Conservation (phyloP, 2,329 filamentous ascomycete genomes). For the Claviceps africana region DNA sequence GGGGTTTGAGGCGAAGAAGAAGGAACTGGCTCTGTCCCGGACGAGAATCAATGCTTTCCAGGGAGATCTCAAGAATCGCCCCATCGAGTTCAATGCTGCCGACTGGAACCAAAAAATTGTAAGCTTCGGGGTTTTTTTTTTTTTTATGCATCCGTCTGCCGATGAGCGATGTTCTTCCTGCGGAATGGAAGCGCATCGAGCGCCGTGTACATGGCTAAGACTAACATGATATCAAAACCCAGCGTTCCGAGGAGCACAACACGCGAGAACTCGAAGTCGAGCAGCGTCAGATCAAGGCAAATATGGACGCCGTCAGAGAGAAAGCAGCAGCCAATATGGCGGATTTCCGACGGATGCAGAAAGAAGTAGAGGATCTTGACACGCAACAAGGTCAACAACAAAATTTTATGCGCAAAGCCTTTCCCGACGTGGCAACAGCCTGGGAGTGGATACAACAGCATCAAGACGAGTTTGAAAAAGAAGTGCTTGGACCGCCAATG, state of each 20-base stretch:
- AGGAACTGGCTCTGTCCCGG: constrained; percentile 35
- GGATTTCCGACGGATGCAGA: constrained; percentile 25
- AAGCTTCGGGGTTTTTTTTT: constrained; percentile 19
- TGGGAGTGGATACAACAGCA: constrained; percentile 77
- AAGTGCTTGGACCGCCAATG: constrained; percentile 69
- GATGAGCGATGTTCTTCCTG: too few relatives aligned
- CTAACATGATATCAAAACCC: constrained; percentile 3
- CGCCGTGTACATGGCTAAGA: constrained; percentile 12
- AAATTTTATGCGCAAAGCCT: constrained; percentile 45
- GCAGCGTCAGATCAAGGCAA: constrained; percentile 21
- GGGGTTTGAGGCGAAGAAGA: constrained; percentile 33
- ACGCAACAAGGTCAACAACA: constrained; percentile 65
- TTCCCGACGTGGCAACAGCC: constrained; percentile 50
- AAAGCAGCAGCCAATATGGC: constrained; percentile 27
- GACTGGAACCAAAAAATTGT: constrained; percentile 63
- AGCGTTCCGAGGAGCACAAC: constrained; percentile 48
- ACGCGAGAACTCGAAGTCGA: constrained; percentile 36
- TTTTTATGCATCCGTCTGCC: too few relatives aligned
- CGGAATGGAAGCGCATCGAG: not conserved
- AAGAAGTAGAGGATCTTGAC: constrained; percentile 45
- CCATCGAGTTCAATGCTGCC: constrained; percentile 52
- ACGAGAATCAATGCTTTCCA: constrained; percentile 49
- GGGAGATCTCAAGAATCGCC: constrained; percentile 45
- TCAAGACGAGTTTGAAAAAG: constrained; percentile 52
- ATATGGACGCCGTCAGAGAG: constrained; percentile 27